Percentiles rank a stretch among this genome's conserved stretches.
These are phyloP conservation scores for Physaria fendleri DNA, from an alignment of 345 rosid genomes.

Conservation along the genomic window DNA sequence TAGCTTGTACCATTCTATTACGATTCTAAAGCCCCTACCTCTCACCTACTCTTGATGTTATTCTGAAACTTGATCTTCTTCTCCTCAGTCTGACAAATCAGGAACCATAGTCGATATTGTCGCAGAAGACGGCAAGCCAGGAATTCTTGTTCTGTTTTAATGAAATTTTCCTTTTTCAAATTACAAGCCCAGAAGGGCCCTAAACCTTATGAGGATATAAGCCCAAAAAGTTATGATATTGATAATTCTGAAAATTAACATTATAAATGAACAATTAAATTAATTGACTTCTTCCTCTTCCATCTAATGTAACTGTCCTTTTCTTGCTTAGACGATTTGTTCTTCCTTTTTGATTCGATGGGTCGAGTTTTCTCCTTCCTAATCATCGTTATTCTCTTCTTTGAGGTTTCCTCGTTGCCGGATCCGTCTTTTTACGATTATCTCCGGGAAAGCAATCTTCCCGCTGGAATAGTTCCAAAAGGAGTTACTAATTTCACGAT, in stretches of 20 bases:
- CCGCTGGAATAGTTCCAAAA: slow-evolving; percentile 69
- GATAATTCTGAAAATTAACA: neutral
- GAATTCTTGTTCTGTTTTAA: slow-evolving; percentile 1
- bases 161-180: neutral
- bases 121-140: slow-evolving; percentile 67
- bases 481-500: slow-evolving; percentile 54
- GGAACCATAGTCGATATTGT: slow-evolving; percentile 71
- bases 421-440: slow-evolving; percentile 41
- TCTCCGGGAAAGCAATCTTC: slow-evolving; percentile 50
- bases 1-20: neutral
- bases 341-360: slow-evolving; percentile 3
- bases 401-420: neutral
- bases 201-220: neutral
- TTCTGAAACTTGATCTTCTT: too few species aligned
- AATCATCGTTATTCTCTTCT: neutral
- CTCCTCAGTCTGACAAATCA: slow-evolving; percentile 57
- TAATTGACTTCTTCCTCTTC: too few species aligned
- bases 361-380: slow-evolving; percentile 3
- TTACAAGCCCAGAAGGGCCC: slow-evolving; percentile 1
- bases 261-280: neutral
- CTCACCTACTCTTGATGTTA: too few species aligned
- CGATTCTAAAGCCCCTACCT: neutral
- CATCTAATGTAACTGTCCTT: neutral
- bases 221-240: neutral
- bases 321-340: neutral